phyloP scores from a whole-genome alignment of 768 basidiomycete genomes.

The Auricularia sp. region DNA sequence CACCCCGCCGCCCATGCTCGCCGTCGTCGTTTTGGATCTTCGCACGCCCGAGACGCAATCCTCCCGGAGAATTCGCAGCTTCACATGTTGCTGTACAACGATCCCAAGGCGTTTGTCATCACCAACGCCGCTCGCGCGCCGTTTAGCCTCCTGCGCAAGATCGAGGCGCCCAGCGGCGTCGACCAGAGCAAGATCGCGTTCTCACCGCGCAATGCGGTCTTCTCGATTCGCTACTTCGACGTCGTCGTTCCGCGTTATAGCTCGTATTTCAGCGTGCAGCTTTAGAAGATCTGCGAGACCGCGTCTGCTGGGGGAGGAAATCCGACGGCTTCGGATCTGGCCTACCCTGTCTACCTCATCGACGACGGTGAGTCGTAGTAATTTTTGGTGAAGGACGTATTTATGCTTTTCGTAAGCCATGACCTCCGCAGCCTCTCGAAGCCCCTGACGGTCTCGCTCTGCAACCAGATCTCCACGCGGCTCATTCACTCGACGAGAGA shows the following conservation, averaged over 20 bases:
- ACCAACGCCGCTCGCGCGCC: conserved; percentile 85
- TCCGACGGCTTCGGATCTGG: conserved; percentile 58
- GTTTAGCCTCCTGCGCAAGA: conserved; percentile 88
- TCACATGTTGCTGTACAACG: conserved; percentile 85
- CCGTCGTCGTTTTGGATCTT: conserved; percentile 72
- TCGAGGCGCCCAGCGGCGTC: conserved; percentile 72
- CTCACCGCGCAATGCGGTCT: conserved; percentile 90
- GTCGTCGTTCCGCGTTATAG: conserved; percentile 96
- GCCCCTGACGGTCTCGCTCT: conserved; percentile 78
- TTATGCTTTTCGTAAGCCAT: conserved; percentile 42
- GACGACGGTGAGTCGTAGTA: conserved; percentile 63
- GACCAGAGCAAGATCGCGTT: conserved; percentile 93
- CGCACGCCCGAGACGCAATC: conserved; percentile 72
- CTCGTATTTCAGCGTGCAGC: conserved; percentile 64
- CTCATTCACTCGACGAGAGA: conserved; percentile 87
- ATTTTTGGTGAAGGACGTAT: conserved; percentile 4
- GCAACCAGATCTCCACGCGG: conserved; percentile 84
- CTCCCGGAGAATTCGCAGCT: conserved; percentile 71
- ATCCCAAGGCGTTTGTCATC: conserved; percentile 80
- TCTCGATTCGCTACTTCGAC: conserved; percentile 87
- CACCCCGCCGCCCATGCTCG: conserved; percentile 85
- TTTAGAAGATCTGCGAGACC: conserved; percentile 61
- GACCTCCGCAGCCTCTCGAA: conserved; percentile 64
- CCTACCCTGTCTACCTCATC: conserved; percentile 83
- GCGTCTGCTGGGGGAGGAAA: conserved; percentile 72